A percentile compares a stretch with the other conserved stretches of the same genome.
Conservation (phyloP, 1,284 basidiomycete species). For the Tilletia setariae region DNA sequence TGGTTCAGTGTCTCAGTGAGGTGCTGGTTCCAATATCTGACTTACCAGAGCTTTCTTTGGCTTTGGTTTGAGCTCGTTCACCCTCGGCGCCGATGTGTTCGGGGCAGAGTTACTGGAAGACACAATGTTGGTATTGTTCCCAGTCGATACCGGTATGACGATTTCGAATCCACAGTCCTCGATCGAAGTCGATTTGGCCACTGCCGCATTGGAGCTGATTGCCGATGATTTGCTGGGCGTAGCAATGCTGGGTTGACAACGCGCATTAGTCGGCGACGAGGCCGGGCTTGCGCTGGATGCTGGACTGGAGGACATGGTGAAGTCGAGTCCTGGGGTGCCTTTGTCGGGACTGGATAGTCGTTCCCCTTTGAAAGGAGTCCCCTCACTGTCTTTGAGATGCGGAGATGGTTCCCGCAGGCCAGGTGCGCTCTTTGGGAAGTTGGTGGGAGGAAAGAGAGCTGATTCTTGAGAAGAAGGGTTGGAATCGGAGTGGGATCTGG, state of each 20-base stretch:
- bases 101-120: no score
- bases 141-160: background rate
- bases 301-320: conserved; percentile 14
- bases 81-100: no score
- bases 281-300: conserved; percentile 3
- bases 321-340: background rate
- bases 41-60: conserved; percentile 30
- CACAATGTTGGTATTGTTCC: no score
- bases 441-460: background rate
- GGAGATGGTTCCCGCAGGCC: background rate
- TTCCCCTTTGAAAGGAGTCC: background rate
- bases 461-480: no score
- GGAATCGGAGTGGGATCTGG: no score
- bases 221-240: background rate
- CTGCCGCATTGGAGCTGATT: background rate
- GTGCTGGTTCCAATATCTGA: background rate
- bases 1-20: background rate
- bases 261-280: conserved; percentile 10
- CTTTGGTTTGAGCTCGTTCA: conserved; percentile 16
- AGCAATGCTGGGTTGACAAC: background rate
- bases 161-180: conserved; percentile 14
- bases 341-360: background rate
- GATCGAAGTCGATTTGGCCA: background rate
- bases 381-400: background rate
- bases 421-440: background rate